Evolutionary conservation across 2,329 filamentous ascomycete genomes (phyloP).

Genomic region (Diaporthe sp.): DNA sequence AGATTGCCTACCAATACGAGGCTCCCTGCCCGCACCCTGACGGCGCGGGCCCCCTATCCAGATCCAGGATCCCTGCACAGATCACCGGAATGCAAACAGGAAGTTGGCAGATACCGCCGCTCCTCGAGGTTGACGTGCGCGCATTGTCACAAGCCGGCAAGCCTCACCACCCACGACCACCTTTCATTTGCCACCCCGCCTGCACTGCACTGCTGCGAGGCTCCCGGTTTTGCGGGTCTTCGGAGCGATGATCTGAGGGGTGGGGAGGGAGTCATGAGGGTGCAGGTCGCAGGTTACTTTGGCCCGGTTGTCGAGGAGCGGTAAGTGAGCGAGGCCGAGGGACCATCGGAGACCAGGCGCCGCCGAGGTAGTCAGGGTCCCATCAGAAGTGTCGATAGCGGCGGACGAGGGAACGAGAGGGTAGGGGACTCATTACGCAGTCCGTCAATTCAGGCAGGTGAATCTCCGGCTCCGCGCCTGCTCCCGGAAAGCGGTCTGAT

Average conservation of each 20-base stretch:
- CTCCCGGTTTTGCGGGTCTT: conserved; percentile 17
- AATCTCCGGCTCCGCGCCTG: conserved; percentile 29
- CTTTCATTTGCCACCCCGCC: conserved; percentile 28
- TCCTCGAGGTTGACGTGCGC: conserved; percentile 3
- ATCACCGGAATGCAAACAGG: conserved; percentile 29
- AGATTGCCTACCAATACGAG: conserved; percentile 36
- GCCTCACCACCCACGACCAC: background rate
- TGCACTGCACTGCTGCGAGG: conserved; percentile 20
- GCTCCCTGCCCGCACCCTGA: conserved; percentile 24
- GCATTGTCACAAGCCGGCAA: conserved; percentile 24
- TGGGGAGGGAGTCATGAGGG: conserved; percentile 24
- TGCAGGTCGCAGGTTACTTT: conserved; percentile 25
- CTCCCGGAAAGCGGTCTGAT: conserved; percentile 18
- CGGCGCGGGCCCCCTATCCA: conserved; percentile 26
- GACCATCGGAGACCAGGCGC: conserved; percentile 24
- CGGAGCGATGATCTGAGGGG: conserved; percentile 30
- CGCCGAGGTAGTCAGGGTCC: conserved; percentile 30
- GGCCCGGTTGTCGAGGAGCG: conserved; percentile 22
- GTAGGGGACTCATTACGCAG: conserved; percentile 7
- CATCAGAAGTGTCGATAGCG: conserved; percentile 31
- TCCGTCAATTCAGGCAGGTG: conserved; percentile 32
- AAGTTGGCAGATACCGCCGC: conserved; percentile 27
- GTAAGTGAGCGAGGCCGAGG: conserved; percentile 31
- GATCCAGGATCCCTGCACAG: conserved; percentile 29
- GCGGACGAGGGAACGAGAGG: conserved; percentile 12